Percentiles rank a stretch among this genome's conserved stretches.
Conservation (phyloP, 495 filamentous ascomycete genomes). For the Talaromyces stipitatus region DNA sequence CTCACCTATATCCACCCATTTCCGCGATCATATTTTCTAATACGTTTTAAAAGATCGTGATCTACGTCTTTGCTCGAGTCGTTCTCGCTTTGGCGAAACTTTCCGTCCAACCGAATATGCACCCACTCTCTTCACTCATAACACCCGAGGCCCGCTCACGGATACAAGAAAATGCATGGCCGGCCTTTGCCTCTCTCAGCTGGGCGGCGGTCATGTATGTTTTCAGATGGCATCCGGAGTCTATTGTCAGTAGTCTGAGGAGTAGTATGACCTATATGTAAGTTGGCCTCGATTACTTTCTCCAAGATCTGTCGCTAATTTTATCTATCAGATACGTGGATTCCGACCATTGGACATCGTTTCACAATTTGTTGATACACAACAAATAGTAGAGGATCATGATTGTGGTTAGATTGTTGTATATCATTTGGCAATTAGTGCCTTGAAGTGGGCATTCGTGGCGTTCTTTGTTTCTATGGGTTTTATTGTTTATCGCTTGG, state of each 20-base stretch:
- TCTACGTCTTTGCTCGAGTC: conserved; percentile 94
- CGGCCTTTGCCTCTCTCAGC: conserved; percentile 76
- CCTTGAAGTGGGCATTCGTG: background rate
- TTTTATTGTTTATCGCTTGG: background rate
- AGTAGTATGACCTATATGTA: conserved; percentile 99
- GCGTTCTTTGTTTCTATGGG: background rate
- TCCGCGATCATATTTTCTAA: background rate
- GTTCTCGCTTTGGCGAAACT: conserved; percentile 76
- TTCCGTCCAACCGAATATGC: conserved; percentile 56
- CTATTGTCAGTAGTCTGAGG: conserved; percentile 79
- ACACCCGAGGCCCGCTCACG: conserved; percentile 34
- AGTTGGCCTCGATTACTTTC: too few relatives aligned
- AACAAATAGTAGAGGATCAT: conserved; percentile 55
- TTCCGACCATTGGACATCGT: conserved; percentile 75
- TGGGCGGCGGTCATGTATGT: conserved; percentile 96
- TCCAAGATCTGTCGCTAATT: too few relatives aligned
- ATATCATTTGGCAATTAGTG: background rate
- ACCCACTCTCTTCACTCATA: conserved; percentile 34
- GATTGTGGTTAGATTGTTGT: background rate
- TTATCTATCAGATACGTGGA: conserved; percentile 60
- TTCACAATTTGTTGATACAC: conserved; percentile 71
- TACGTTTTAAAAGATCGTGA: conserved; percentile 56
- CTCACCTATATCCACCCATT: background rate
- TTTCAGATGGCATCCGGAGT: conserved; percentile 85
- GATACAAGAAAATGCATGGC: conserved; percentile 71